These are phyloP conservation scores for Pyrenophora teres DNA, from an alignment of 2,329 filamentous ascomycete species.

Conservation along the genomic window DNA sequence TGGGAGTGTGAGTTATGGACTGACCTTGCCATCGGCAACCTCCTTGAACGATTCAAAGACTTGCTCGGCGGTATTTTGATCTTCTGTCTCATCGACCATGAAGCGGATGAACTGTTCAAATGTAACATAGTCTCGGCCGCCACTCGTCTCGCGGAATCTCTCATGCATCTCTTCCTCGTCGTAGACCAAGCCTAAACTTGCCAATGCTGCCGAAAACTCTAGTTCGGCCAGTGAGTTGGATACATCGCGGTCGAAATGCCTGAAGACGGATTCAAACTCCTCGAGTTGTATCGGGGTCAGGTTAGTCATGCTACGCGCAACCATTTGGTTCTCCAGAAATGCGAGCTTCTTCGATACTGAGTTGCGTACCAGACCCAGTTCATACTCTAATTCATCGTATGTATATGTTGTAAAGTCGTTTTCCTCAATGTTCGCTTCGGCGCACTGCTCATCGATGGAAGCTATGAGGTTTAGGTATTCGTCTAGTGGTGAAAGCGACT, in stretches of 20 bases:
- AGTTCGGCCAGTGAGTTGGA: conserved; percentile 89
- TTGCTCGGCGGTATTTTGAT: conserved; percentile 98
- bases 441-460: conserved; percentile 82
- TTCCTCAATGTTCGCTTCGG: conserved; percentile 97
- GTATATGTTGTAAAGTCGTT: conserved; percentile 99
- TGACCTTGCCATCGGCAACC: conserved; percentile 90
- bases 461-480: conserved; percentile 88
- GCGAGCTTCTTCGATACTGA: conserved; percentile 95
- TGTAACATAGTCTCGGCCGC: conserved; percentile 77
- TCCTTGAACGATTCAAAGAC: conserved; percentile 98
- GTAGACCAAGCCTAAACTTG: conserved; percentile 93
- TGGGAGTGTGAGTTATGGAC: conserved; percentile 21
- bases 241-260: conserved; percentile 93
- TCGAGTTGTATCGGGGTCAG: conserved; percentile 96
- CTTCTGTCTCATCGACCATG: conserved; percentile 98
- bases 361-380: conserved; percentile 86
- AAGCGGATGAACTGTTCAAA: conserved; percentile 99
- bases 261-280: conserved; percentile 97
- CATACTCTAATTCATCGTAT: conserved; percentile 93
- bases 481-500: conserved; percentile 86
- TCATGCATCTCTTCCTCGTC: conserved; percentile 98
- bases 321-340: conserved; percentile 98
- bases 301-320: conserved; percentile 98
- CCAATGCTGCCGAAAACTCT: conserved; percentile 93
- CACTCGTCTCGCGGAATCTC: conserved; percentile 86